A percentile compares a stretch with the other conserved stretches of the same genome.
Evolutionary conservation across 306 rosid species (phyloP).

Genomic region (Trifolium pratense): DNA sequence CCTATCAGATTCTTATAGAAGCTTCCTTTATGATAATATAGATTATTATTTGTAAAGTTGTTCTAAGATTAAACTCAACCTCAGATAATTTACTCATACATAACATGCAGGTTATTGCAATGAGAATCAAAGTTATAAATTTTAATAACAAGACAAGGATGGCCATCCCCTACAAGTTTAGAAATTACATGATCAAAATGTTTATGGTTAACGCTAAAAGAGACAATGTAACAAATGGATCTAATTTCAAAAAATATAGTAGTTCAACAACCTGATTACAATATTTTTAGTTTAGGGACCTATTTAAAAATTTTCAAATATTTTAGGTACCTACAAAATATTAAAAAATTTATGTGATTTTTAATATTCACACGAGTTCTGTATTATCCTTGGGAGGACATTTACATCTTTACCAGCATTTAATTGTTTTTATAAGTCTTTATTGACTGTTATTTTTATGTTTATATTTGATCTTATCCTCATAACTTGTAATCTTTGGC

Average conservation of each 20-base stretch:
- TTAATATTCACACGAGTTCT: constrained; percentile 29
- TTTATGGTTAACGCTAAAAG: neutral
- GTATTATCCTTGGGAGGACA: constrained; percentile 4
- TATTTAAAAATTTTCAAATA: neutral
- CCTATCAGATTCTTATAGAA: neutral
- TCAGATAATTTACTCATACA: constrained; percentile 16
- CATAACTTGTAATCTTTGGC: constrained; percentile 32
- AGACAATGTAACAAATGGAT: neutral
- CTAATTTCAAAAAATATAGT: neutral
- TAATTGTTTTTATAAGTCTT: constrained; percentile 10
- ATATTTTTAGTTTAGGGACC: neutral
- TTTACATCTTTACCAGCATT: neutral
- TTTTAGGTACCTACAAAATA: neutral
- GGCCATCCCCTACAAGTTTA: neutral
- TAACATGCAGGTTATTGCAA: neutral
- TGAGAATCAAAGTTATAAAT: neutral
- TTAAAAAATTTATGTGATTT: neutral
- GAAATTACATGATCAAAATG: no score
- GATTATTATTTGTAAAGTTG: neutral
- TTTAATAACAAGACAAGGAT: neutral
- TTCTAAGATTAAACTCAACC: constrained; percentile 8
- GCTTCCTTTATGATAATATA: neutral
- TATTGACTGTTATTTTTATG: constrained; percentile 10
- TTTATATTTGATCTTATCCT: constrained; percentile 27
- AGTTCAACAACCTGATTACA: neutral